Base-by-base conservation (phyloP, 495 filamentous ascomycete species). In the Penicillium coprophilum region DNA sequence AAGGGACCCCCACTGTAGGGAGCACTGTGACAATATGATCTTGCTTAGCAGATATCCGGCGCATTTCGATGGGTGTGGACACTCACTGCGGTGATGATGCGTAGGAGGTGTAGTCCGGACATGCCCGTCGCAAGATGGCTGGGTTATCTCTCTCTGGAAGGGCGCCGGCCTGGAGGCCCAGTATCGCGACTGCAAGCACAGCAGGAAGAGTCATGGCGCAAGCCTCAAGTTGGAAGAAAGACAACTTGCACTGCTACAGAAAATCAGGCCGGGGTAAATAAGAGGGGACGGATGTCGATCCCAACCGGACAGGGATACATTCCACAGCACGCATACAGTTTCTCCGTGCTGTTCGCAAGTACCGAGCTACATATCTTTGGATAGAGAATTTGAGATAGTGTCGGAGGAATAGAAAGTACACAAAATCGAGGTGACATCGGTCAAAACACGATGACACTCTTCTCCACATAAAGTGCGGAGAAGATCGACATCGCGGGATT, bases 1-100 rank as follows among this genome's bases (percentile, higher is more conserved):
- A 96, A 78, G 9, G 85, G 85, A 2, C 94, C 95, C 15, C 84
- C 81, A 72, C 90, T 94, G 55, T 86, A 84, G 11, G 94, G 93
- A 28, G 77, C 78, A 67, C 89, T 91, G 44, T 32, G 39, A 28
- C 32, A 10, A 52, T 17, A 20, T 31, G 17, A 5, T 36, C 11
- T 38, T 17, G 15, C n/a, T 64, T 30, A 63, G 55, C 15, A n/a
- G 3, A 12, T 15, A 23, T 40, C 11, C 4, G 13, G 19, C 0
- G 8, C 19, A 3, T n/a, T 45, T 11, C 11, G 4, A 1, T 10
- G 11, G n/a, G 28, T 31, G 1, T 47, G 11, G 21, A 46, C 49
- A 69, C 77, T 62, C 67, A 81, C 78, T 82, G 80, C 31, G 66
- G 68, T 8, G 66, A 59, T 39, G 72, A 62, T 13, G 80, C 66